Base-by-base conservation (phyloP, 2,329 filamentous ascomycete species). In the Colletotrichum tamarilloi region DNA sequence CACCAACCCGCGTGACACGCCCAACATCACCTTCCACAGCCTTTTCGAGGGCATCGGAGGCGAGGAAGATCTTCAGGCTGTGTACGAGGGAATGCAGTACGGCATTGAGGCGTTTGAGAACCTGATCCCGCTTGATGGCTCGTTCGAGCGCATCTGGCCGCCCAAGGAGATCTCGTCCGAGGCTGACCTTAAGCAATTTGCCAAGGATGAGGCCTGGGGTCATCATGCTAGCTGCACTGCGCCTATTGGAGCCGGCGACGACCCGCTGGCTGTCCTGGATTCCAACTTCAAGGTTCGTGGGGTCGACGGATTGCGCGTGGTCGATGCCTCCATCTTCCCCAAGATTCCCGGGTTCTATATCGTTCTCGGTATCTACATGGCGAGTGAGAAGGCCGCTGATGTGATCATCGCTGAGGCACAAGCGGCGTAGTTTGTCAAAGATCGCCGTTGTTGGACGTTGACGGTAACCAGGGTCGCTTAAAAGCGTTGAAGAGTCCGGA, bases 271-370 rank as follows among this genome's bases (percentile, higher is more conserved):
- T 1, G 89, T 92, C 5, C 78, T 92, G 60, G 88, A 92, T 78
- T 84, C 82, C 0, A 83, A 87, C 62, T 91, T 92, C 78, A 83
- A 85, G 14, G 90, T 93, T 1, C 82, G 87, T 9, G 89, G 89
- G 0, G 86, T 90, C 0, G 79, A 84, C 0, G 86, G 87, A 0
- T 78, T 93, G 62, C 82, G 91, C 32, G 90, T 92, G 3, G 91
- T 92, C 0, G 91, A 92, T 81, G 91, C 89, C 0, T 88, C 85
- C 28, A 84, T 88, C 1, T 92, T 89, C 74, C 87, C 88, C 3
- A 83, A 82, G 63, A 88, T 81, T 55, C 80, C 82, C 9, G 89
- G 89, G 6, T 78, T 78, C 38, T 89, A 85, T 75, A 84, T 85
- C 60, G 82, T 83, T 0, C 76, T 87, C 2, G 84, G 87, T 2